phyloP scores from a whole-genome alignment of 2,329 filamentous ascomycete genomes.

The Pezicula neosporulosa region DNA sequence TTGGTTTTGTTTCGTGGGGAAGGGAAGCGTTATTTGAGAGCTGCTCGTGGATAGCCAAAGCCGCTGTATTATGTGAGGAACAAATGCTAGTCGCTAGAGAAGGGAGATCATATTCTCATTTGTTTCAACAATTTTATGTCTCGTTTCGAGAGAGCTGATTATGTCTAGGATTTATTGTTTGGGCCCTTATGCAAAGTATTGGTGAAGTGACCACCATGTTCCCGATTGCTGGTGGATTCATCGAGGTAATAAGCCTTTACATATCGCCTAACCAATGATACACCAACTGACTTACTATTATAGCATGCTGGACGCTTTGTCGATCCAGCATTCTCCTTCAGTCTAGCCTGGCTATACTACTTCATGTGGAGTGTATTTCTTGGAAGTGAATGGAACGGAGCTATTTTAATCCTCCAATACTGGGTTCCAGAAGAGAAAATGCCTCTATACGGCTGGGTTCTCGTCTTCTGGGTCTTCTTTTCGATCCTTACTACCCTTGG shows the following conservation, averaged over 20 bases:
- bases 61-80: too few relatives aligned
- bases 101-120: too few relatives aligned
- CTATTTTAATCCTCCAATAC: constrained; percentile 10
- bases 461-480: constrained; percentile 11
- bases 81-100: too few relatives aligned
- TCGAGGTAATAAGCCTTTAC: constrained; percentile 6
- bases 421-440: constrained; percentile 16
- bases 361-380: constrained; percentile 12
- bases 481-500: constrained; percentile 5
- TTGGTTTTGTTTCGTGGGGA: constrained; percentile 43
- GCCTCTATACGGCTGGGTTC: constrained; percentile 7
- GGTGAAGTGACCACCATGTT: constrained; percentile 28
- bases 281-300: background rate
- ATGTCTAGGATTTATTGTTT: constrained; percentile 13
- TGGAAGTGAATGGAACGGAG: constrained; percentile 10
- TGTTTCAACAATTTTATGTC: too few relatives aligned
- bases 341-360: constrained; percentile 10
- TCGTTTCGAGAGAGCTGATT: background rate
- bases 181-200: constrained; percentile 40
- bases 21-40: background rate
- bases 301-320: constrained; percentile 10
- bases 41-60: too few relatives aligned
- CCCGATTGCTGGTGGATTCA: constrained; percentile 10
- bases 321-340: constrained; percentile 10
- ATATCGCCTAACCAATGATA: too few relatives aligned